phyloP scores from a whole-genome alignment of 495 filamentous ascomycete genomes.

The Neurospora africana region DNA sequence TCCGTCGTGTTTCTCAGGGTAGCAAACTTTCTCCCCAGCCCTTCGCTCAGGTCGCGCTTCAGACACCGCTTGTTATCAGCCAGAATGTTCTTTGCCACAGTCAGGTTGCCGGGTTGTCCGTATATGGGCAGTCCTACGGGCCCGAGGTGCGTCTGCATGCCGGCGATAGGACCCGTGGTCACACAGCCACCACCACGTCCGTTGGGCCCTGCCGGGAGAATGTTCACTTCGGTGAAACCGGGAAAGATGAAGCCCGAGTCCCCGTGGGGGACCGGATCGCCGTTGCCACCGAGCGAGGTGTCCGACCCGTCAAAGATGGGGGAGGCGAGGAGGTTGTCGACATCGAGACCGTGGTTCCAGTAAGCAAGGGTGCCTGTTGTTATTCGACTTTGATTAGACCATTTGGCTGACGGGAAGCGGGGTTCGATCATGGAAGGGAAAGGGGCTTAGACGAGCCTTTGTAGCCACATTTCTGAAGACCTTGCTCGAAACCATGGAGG shows the following conservation, averaged over 20 bases:
- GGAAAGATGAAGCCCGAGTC: conserved; percentile 10
- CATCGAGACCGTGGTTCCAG: conserved; percentile 54
- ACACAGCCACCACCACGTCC: conserved; percentile 52
- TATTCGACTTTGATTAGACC: background rate
- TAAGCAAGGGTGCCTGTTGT: conserved; percentile 28
- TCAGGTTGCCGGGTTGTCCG: conserved; percentile 9
- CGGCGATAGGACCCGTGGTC: conserved; percentile 36
- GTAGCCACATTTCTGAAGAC: conserved; percentile 62
- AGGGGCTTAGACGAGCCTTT: conserved; percentile 24
- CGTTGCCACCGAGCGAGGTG: conserved; percentile 53
- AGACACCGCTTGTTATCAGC: conserved; percentile 53
- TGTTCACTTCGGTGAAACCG: background rate
- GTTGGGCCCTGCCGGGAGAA: conserved; percentile 30
- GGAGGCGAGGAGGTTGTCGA: conserved; percentile 39
- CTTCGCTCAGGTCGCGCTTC: conserved; percentile 49
- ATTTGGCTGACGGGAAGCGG: background rate
- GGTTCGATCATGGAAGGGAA: background rate
- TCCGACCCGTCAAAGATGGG: conserved; percentile 52
- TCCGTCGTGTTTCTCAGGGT: conserved; percentile 36
- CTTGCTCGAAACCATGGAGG: conserved; percentile 51
- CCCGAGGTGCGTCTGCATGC: conserved; percentile 39
- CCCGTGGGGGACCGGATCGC: conserved; percentile 28
- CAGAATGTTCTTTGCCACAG: background rate
- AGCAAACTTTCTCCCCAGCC: conserved; percentile 30
- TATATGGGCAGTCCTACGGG: conserved; percentile 26